phyloP scores from a whole-genome alignment of 345 rosid genomes.

The Rhodamnia argentea region DNA sequence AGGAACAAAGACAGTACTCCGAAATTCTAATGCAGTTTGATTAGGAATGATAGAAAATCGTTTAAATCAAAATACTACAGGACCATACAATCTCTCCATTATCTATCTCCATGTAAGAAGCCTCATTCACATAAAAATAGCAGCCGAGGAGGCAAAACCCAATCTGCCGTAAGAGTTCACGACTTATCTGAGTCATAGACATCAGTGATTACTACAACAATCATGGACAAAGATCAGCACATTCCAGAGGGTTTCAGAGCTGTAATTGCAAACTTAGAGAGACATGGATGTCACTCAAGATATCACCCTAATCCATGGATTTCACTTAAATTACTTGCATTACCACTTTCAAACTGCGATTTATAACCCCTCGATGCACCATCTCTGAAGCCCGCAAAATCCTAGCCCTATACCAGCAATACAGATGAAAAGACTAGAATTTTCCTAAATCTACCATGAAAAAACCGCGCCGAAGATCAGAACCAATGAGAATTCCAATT shows the following conservation, averaged over 20 bases:
- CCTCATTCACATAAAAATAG: background rate
- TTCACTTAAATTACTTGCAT: background rate
- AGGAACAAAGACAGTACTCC: background rate
- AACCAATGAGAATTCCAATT: background rate
- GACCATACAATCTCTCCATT: background rate
- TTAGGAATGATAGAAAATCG: background rate
- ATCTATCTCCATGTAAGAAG: background rate
- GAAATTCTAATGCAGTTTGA: background rate
- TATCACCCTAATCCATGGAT: background rate
- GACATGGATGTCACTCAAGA: background rate
- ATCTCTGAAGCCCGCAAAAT: background rate
- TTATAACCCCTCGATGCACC: background rate
- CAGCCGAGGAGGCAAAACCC: background rate
- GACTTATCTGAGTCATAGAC: accelerated
- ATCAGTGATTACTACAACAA: background rate
- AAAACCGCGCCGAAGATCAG: background rate
- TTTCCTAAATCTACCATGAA: background rate
- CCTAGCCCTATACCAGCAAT: background rate
- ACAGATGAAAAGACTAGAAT: background rate
- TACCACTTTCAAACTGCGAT: background rate
- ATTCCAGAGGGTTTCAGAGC: background rate
- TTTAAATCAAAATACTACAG: background rate
- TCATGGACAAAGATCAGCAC: background rate
- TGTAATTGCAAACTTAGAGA: background rate
- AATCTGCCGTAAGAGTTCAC: background rate